Evolutionary conservation across 1,284 basidiomycete species (phyloP).

Genomic region (Limonomyces culmigenus): DNA sequence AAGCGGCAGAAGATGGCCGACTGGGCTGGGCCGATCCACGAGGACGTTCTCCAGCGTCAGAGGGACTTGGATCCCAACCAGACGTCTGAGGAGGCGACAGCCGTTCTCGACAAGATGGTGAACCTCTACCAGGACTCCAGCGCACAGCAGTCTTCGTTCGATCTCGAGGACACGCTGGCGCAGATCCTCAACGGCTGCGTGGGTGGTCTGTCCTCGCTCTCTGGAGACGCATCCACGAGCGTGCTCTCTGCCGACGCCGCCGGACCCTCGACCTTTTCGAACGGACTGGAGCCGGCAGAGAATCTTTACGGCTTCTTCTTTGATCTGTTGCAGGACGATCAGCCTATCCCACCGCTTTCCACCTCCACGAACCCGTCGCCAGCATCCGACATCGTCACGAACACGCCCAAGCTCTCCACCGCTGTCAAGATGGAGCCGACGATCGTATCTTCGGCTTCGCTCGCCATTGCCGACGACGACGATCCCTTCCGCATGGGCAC

Average conservation of each 20-base stretch:
- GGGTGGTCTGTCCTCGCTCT: background rate
- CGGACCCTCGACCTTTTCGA: slow-evolving; percentile 5
- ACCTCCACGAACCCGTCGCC: slow-evolving; percentile 65
- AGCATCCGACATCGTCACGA: slow-evolving; percentile 45
- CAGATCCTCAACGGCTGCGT: slow-evolving; percentile 30
- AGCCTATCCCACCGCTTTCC: slow-evolving; percentile 37
- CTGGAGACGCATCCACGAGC: background rate
- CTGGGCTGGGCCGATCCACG: slow-evolving; percentile 41
- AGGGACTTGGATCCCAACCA: slow-evolving; percentile 40
- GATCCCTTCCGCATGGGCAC: slow-evolving; percentile 41
- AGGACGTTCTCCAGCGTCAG: slow-evolving; percentile 32
- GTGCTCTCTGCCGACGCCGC: slow-evolving; percentile 2
- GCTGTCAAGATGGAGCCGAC: slow-evolving; percentile 9
- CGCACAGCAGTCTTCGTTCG: too few species aligned
- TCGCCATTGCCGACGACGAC: slow-evolving; percentile 9
- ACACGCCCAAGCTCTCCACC: slow-evolving; percentile 15
- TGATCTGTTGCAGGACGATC: slow-evolving; percentile 35
- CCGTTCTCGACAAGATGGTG: slow-evolving; percentile 45
- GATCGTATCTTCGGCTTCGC: background rate
- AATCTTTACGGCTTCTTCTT: too few species aligned
- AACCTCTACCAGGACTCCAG: slow-evolving; percentile 29
- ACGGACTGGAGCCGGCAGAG: too few species aligned
- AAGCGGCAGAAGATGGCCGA: slow-evolving; percentile 60
- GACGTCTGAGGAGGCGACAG: slow-evolving; percentile 44
- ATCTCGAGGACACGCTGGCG: slow-evolving; percentile 37